phyloP scores from a whole-genome alignment of 371 early-diverging fungal species.

The Apophysomyces trapeziformis region DNA sequence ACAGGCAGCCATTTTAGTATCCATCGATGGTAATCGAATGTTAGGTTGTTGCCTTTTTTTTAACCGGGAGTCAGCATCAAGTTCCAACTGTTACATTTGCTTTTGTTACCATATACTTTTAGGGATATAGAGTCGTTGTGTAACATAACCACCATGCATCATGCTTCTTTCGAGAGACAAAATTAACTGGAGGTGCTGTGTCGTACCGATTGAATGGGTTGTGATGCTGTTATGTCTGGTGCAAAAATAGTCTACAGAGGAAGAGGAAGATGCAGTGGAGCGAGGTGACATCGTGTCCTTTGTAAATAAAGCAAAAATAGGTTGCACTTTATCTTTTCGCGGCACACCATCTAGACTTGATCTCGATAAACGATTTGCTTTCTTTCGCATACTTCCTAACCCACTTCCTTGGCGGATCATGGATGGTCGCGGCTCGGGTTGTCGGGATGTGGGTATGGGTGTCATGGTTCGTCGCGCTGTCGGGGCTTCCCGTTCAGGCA shows the following conservation, averaged over 20 bases:
- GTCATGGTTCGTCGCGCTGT: conserved; percentile 11
- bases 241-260: conserved; percentile 8
- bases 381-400: conserved; percentile 38
- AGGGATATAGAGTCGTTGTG: conserved; percentile 61
- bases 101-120: conserved; percentile 54
- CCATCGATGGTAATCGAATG: conserved; percentile 54
- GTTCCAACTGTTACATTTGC: not conserved
- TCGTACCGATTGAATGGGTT: not conserved
- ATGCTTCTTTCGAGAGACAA: conserved; percentile 52
- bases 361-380: conserved; percentile 36
- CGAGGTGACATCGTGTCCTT: conserved; percentile 17
- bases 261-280: conserved; percentile 10
- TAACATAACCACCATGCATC: conserved; percentile 56
- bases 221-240: conserved; percentile 8
- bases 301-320: conserved; percentile 25
- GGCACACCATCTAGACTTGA: conserved; percentile 31
- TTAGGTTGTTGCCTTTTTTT: conserved; percentile 46
- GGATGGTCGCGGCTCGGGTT: conserved; percentile 6
- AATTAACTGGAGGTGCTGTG: conserved; percentile 33
- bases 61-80: too few relatives aligned
- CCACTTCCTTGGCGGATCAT: conserved; percentile 18
- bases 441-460: not conserved
- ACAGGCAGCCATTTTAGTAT: conserved; percentile 59
- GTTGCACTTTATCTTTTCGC: conserved; percentile 20
- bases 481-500: conserved; percentile 2